Evolutionary conservation across 345 rosid genomes (phyloP).

Genomic region (Gossypium herbaceum): DNA sequence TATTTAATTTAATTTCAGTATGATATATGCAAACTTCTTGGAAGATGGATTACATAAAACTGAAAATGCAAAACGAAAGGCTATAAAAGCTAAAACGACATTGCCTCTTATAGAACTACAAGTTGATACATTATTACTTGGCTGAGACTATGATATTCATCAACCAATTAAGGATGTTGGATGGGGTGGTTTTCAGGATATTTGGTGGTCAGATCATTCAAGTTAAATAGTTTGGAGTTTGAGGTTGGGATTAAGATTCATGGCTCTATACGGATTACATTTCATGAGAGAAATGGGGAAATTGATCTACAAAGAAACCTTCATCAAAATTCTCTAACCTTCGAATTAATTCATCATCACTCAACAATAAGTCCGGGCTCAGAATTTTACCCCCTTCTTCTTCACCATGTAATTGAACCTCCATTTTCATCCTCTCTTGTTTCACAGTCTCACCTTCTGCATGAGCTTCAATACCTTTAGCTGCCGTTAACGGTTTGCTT

Average conservation of each 20-base stretch:
- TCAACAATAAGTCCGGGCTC: constrained; percentile 28
- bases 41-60: not conserved
- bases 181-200: too few relatives aligned
- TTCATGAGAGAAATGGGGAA: constrained; percentile 5
- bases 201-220: too few relatives aligned
- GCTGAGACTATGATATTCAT: not conserved
- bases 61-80: not conserved
- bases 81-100: not conserved
- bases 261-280: not conserved
- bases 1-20: not conserved
- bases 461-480: constrained; percentile 9
- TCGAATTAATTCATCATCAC: constrained; percentile 30
- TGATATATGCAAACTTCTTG: not conserved
- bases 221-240: too few relatives aligned
- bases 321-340: constrained; percentile 32
- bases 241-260: too few relatives aligned
- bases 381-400: constrained; percentile 13
- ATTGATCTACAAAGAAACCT: constrained; percentile 22
- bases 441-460: constrained; percentile 16
- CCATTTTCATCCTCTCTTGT: constrained; percentile 18
- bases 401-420: constrained; percentile 3
- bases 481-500: constrained; percentile 26
- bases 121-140: not conserved
- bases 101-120: not conserved
- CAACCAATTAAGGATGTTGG: too few relatives aligned